Percentiles rank a stretch among this genome's conserved stretches.
phyloP scores from a whole-genome alignment of 441 rosid species.

The Erysimum pusillum region DNA sequence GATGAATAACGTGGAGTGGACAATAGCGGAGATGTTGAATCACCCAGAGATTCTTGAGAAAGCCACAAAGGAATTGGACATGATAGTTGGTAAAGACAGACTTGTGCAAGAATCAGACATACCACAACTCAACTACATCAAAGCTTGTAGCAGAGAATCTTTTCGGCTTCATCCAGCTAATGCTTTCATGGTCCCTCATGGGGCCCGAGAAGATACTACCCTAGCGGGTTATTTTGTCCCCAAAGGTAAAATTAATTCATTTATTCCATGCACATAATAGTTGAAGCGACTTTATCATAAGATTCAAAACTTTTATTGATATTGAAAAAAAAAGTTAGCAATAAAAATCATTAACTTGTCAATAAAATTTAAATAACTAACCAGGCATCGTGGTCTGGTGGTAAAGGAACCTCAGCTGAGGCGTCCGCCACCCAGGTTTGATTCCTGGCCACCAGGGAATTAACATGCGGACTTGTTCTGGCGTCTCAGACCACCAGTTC shows the following conservation, averaged over 20 bases:
- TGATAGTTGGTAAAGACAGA: slow-evolving; percentile 56
- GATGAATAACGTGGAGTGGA: slow-evolving; percentile 58
- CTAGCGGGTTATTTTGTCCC: slow-evolving; percentile 61
- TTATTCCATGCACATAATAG: background rate
- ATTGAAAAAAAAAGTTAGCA: background rate
- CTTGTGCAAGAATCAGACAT: slow-evolving; percentile 61
- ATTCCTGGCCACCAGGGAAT: no score
- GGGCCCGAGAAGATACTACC: slow-evolving; percentile 44
- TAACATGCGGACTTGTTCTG: no score
- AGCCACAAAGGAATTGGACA: slow-evolving; percentile 55
- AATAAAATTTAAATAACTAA: no score
- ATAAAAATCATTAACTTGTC: background rate
- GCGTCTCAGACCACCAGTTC: no score
- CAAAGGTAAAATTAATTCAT: slow-evolving; percentile 39
- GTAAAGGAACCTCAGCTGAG: no score
- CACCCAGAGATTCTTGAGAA: slow-evolving; percentile 47
- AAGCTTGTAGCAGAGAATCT: slow-evolving; percentile 58
- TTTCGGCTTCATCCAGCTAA: slow-evolving; percentile 59
- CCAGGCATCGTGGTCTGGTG: no score
- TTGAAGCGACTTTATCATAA: background rate
- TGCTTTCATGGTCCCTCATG: slow-evolving; percentile 52
- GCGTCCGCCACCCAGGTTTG: no score
- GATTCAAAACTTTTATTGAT: background rate
- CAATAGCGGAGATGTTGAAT: slow-evolving; percentile 57
- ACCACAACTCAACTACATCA: slow-evolving; percentile 52